Conservation (phyloP, 208 protist genomes). For the Vickermania spadyakhi region DNA sequence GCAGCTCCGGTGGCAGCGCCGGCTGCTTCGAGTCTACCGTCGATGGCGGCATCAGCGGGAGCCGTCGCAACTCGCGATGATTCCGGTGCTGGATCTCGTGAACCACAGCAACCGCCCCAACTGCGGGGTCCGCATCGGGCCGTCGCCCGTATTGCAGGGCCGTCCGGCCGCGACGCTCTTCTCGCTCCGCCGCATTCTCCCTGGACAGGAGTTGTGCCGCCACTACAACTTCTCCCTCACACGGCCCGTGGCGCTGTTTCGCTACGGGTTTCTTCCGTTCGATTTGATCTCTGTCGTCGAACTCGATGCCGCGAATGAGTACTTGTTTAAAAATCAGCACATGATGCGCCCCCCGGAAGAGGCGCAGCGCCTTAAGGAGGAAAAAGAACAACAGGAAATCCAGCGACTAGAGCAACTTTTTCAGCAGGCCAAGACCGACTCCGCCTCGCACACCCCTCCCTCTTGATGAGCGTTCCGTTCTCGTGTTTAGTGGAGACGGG, state of each 20-base stretch:
- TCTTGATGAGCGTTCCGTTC: no score
- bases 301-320: constrained; percentile 66
- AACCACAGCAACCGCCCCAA: constrained; percentile 89
- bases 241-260: constrained; percentile 71
- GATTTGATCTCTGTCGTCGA: constrained; percentile 87
- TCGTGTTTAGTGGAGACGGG: no score
- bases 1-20: constrained; percentile 21
- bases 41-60: constrained; percentile 23
- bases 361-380: constrained; percentile 25
- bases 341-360: constrained; percentile 52
- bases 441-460: no score
- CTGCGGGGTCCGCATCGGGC: constrained; percentile 53
- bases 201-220: constrained; percentile 81
- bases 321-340: constrained; percentile 41
- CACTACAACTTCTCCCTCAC: constrained; percentile 89
- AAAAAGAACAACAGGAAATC: constrained; percentile 33
- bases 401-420: constrained; percentile 59
- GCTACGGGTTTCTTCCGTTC: constrained; percentile 87
- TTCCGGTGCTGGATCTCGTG: constrained; percentile 74
- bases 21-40: constrained; percentile 26
- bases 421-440: constrained; percentile 27
- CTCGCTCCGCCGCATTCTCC: constrained; percentile 46
- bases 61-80: constrained; percentile 42
- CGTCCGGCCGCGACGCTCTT: constrained; percentile 65
- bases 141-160: constrained; percentile 33